These are phyloP conservation scores for Fraxinus excelsior DNA, from an alignment of 257 asterid species.

Conservation along the genomic window DNA sequence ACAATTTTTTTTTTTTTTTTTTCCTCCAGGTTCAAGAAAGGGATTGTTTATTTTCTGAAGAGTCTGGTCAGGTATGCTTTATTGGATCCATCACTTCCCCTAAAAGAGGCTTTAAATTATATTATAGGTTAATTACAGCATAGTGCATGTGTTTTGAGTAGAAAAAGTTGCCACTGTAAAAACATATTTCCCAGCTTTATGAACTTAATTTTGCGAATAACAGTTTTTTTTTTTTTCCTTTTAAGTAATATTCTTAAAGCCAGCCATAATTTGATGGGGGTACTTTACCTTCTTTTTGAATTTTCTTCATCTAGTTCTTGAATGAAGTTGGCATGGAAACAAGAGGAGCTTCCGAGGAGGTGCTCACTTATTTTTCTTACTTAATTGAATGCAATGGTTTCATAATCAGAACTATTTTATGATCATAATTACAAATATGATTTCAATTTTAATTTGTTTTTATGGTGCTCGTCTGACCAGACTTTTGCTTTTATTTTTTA, in stretches of 20 bases:
- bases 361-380: not conserved
- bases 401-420: no score
- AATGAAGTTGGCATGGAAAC: constrained; percentile 34
- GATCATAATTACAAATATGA: no score
- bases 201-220: constrained; percentile 2
- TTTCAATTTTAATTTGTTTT: no score
- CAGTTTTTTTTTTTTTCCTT: not conserved
- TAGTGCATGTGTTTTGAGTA: not conserved
- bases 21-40: not conserved
- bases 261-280: not conserved
- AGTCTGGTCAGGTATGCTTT: constrained; percentile 27
- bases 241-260: not conserved
- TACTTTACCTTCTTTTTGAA: not conserved
- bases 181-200: constrained; percentile 23
- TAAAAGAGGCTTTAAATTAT: constrained; percentile 4
- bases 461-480: not conserved
- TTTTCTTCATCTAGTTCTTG: constrained; percentile 28
- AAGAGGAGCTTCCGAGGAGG: constrained; percentile 35
- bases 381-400: no score
- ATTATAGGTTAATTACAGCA: not conserved
- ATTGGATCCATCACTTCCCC: constrained; percentile 22
- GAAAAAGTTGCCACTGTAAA: constrained; percentile 24
- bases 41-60: constrained; percentile 20
- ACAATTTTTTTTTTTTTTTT: not conserved
- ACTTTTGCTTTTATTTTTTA: no score